Evolutionary conservation across 176 grass and related monocot genomes (phyloP), one percentile per base, ranked within the genome.

Genomic region (Carex scoparia): DNA sequence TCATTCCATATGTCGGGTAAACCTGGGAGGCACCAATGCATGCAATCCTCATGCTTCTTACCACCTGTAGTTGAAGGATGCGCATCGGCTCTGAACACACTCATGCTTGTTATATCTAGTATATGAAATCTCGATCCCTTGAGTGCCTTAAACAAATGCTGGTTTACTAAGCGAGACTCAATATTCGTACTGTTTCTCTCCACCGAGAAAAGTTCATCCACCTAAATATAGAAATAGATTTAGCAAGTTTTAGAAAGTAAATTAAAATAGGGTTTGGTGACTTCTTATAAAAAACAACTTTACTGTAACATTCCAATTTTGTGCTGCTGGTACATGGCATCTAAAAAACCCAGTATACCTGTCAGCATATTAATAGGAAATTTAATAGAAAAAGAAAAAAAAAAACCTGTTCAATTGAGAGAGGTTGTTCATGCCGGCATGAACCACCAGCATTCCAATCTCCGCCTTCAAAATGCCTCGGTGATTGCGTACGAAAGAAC

Each of bases 21-120:
- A 48, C 95, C 95, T 15, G 95, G 95, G 78, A 98, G 93, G 80
- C 93, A 98, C 95, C 95, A 98, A 89, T 98, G 95, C 95, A 98
- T 98, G 87, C 95, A 98, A 84, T 98, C 93, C 75, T 90, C 89
- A 13, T 98, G 95, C 61, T 92, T 95, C 58, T 95, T 98, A 5
- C 95, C 90, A 0, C 95, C 95, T 5, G 88, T 88, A 42, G 85
- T 84, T 55, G 95, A 93, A 65, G 95, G 96, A 93, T 98, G 96
- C 59, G 96, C 96, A 79, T 98, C 96, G 9, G 93, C 96, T 93
- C 96, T 90, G 84, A 92, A 91, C 84, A 95, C 91, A 15, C 96
- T 98, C 93, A 95, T 92, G 53, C n/a, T 81, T 56, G 88, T 92
- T 23, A 94, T 71, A 19, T 95, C 88, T 79, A 98, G 69, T 85